Conservation (phyloP, 306 rosid species). For the Vachellia pachyceras region DNA sequence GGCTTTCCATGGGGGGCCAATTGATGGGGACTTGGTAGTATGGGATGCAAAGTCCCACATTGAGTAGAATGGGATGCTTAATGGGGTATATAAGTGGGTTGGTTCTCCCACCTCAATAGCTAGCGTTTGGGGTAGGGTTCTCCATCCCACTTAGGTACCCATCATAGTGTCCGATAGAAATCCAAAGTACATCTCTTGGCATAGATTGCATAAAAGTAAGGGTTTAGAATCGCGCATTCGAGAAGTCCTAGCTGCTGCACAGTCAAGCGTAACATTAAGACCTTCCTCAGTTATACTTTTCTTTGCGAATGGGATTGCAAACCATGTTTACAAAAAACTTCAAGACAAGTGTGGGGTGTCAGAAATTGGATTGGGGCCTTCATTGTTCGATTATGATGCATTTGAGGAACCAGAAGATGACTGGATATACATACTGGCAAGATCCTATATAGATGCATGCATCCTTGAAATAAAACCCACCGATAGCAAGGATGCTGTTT, state of each 20-base stretch:
- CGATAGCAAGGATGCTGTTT: conserved; percentile 35
- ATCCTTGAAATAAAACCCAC: conserved; percentile 61
- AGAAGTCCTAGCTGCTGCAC: conserved; percentile 64
- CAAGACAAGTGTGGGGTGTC: conserved; percentile 63
- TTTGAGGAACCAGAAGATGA: conserved; percentile 64
- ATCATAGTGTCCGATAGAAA: conserved; percentile 90
- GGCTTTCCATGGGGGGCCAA: no score
- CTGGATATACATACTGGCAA: conserved; percentile 65
- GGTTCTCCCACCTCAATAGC: no score
- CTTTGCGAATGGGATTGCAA: conserved; percentile 70
- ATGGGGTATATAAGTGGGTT: no score
- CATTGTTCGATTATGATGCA: conserved; percentile 51
- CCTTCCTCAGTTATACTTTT: conserved; percentile 81
- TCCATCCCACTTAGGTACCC: no score
- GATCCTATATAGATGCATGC: conserved; percentile 62
- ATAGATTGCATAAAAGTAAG: conserved; percentile 51
- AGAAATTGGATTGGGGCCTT: conserved; percentile 56
- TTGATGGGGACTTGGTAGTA: no score
- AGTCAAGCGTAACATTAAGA: conserved; percentile 60
- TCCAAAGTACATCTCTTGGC: conserved; percentile 76
- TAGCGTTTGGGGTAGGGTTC: no score
- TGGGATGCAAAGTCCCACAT: no score
- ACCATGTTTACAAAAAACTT: conserved; percentile 49
- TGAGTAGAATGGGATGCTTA: no score
- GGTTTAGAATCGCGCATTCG: conserved; percentile 68